Base-by-base conservation (phyloP, 108 stramenopile species). In the Pseudonitzschia pungens region DNA sequence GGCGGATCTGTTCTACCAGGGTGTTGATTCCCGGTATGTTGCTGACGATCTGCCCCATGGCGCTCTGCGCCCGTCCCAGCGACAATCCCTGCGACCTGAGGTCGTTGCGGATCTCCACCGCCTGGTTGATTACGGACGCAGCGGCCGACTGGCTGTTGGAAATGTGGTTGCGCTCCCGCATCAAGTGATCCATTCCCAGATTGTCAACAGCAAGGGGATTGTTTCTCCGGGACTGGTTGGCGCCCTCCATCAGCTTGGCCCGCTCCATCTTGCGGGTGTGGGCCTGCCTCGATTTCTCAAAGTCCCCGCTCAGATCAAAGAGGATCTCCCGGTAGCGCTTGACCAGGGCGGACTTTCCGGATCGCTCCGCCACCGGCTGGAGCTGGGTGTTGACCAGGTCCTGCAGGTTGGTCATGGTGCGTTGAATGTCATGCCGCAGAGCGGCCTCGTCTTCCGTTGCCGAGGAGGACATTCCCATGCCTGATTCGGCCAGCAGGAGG, bases 271-370 rank as follows among this genome's bases (percentile, higher is more conserved):
- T 77, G 12, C 93, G 86, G 2, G 70, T 68, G 16, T 89, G 76
- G 1, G 82, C 70, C 11, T 77, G 79, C 44, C 55, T 52, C 12
- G 87, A 80, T 66, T 94, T 94, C 71, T 90, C 79, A 70, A 87
- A 94, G 69, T 94, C 93, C 15, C 83, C 78, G 2, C 70, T 74
- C 24, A 84, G 81, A 78, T 94, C 93, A 70, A 90, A 89, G 11
- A 94, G 71, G 68, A 94, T 94, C 77, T 94, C 93, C 28, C 93
- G 82, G 73, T 94, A 94, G 54, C 93, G 84, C 66, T 90, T 90
- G 64, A 91, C 86, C 16, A 91, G 66, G 9, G 87, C 72, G 14
- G 75, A 59, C 29, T 86, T 80, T 0, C 77, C 76, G 12, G 83
- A 72, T 15, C 75, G 78, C 48, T 89, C 86, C 20, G 89, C 87